These are phyloP conservation scores for Phytophthora fragariaefolia DNA, from an alignment of 352 stramenopile genomes.

Conservation along the genomic window DNA sequence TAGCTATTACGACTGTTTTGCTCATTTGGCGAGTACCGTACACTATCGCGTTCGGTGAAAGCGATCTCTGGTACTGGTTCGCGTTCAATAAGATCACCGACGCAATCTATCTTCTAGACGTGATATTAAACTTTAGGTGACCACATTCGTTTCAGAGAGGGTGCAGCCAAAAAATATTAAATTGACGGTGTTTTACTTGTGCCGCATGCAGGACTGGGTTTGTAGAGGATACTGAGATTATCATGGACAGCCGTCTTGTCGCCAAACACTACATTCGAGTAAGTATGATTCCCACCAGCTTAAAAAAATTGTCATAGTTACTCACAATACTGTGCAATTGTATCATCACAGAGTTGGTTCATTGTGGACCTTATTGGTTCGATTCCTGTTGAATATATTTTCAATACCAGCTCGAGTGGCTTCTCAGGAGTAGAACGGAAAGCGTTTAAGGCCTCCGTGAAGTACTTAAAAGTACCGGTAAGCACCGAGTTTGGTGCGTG, in stretches of 20 bases:
- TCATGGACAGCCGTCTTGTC: slow-evolving; percentile 61
- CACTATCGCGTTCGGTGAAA: slow-evolving; percentile 60
- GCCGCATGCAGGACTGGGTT: slow-evolving; percentile 68
- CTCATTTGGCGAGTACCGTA: slow-evolving; percentile 69
- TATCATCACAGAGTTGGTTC: slow-evolving; percentile 50
- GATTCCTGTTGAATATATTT: slow-evolving; percentile 59
- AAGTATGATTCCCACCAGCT: no score
- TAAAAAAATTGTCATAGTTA: no score
- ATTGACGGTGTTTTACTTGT: background rate
- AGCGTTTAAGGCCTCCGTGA: slow-evolving; percentile 66
- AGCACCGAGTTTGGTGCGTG: background rate
- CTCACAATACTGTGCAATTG: background rate
- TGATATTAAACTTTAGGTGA: slow-evolving; percentile 65
- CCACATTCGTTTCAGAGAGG: background rate
- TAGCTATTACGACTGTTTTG: slow-evolving; percentile 59
- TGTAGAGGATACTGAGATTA: slow-evolving; percentile 54
- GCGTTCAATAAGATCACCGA: slow-evolving; percentile 60
- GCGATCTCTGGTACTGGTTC: slow-evolving; percentile 47
- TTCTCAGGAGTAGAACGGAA: slow-evolving; percentile 63
- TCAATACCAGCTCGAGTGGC: slow-evolving; percentile 35
- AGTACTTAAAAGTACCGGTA: slow-evolving; percentile 72
- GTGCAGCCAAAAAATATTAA: background rate
- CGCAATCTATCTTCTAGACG: slow-evolving; percentile 57
- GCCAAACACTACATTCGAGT: slow-evolving; percentile 57
- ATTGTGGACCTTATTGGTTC: slow-evolving; percentile 60